Conservation (phyloP, 1,284 basidiomycete species). For the Sanghuangporus weigelae region DNA sequence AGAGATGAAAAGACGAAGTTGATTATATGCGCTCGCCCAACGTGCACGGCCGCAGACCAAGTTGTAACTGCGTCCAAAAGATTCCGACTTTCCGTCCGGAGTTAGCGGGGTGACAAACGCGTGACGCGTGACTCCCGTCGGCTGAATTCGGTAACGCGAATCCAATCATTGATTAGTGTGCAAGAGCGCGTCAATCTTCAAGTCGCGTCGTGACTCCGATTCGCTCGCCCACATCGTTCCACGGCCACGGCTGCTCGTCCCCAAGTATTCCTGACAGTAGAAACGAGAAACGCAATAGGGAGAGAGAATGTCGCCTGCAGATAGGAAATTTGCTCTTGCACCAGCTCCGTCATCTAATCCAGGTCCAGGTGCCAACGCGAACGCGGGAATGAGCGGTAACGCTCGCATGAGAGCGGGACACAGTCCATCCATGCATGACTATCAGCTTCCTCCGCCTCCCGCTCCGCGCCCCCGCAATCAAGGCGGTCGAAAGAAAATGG, state of each 20-base stretch:
- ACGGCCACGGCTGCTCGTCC: not conserved
- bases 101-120: not conserved
- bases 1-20: not conserved
- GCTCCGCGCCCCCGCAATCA: slow-evolving; percentile 3
- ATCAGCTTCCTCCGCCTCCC: not conserved
- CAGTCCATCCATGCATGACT: not conserved
- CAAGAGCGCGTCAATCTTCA: not conserved
- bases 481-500: slow-evolving; percentile 3
- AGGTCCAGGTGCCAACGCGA: not conserved
- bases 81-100: not conserved
- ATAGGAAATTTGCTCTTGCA: not conserved
- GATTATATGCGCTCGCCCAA: slow-evolving; percentile 6
- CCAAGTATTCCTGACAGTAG: not conserved
- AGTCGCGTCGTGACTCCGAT: not conserved
- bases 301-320: not conserved
- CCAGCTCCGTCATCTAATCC: not conserved
- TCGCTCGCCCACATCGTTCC: not conserved
- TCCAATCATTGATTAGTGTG: not conserved
- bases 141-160: not conserved
- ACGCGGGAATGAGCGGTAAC: not conserved
- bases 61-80: not conserved
- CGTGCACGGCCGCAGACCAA: slow-evolving; percentile 15
- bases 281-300: not conserved
- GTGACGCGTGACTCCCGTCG: not conserved
- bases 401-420: not conserved